Percentiles rank a stretch among this genome's conserved stretches.
These are phyloP conservation scores for Gynochthodes officinalis DNA, from an alignment of 257 asterid genomes.

Conservation along the genomic window DNA sequence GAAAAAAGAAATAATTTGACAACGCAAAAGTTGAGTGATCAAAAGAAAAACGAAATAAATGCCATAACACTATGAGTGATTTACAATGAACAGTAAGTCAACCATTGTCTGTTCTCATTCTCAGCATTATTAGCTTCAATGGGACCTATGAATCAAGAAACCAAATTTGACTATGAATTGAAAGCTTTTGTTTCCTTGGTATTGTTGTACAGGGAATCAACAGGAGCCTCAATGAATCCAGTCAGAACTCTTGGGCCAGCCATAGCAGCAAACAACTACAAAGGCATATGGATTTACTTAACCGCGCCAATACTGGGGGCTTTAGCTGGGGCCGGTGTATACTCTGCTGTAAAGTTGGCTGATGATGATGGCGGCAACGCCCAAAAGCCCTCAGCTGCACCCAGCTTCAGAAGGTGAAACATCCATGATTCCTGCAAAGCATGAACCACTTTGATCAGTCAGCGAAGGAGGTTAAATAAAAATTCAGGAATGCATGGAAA, in stretches of 20 bases:
- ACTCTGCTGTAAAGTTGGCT: slow-evolving; percentile 69
- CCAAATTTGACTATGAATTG: background rate
- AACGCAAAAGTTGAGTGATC: slow-evolving; percentile 5
- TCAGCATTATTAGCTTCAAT: background rate
- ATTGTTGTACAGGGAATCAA: slow-evolving; percentile 41
- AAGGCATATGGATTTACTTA: slow-evolving; percentile 74
- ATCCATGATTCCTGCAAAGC: no score
- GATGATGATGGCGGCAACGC: slow-evolving; percentile 26
- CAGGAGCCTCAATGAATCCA: slow-evolving; percentile 94
- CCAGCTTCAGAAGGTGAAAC: slow-evolving; percentile 55
- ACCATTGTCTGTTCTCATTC: background rate
- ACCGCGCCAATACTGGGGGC: slow-evolving; percentile 80
- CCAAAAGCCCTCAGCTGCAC: slow-evolving; percentile 36
- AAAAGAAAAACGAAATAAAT: background rate
- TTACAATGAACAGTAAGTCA: slow-evolving; percentile 3
- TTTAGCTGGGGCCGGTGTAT: slow-evolving; percentile 70
- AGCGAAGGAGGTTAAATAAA: no score
- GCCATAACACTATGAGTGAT: slow-evolving; percentile 6
- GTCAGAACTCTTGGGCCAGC: slow-evolving; percentile 88
- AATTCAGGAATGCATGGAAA: background rate
- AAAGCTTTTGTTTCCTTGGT: background rate
- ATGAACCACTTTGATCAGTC: no score
- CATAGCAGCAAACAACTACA: slow-evolving; percentile 66
- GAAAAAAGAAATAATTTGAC: slow-evolving; percentile 8
- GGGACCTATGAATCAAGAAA: background rate